Base-by-base conservation (phyloP, 495 filamentous ascomycete genomes). In the Penicillium herquei region DNA sequence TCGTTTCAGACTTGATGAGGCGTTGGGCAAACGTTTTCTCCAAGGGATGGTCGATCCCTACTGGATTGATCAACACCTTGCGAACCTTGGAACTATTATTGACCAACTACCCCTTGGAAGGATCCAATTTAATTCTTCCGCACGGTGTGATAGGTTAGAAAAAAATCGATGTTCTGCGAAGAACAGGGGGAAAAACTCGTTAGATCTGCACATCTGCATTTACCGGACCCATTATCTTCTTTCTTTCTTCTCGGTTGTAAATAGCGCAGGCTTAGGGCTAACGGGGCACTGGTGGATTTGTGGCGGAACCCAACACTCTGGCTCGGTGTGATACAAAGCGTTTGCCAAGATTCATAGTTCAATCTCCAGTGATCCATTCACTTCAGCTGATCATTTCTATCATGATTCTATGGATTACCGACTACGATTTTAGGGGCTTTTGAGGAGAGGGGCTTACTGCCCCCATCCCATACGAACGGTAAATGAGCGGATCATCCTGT, bases 1-100 rank as follows among this genome's bases (percentile, higher is more conserved):
- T 39, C 18, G 59, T 65, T 65, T 65, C 62, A 68, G 57, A 65
- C 59, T n/a, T 55, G 59, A 57, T 32, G 26, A 37, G 40, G 37
- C 35, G 21, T 39, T 39, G 33, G 13, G 49, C 21, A 39, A 40
- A 51, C 12, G 14, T 8, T 40, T 40, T 17, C 40, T 9, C 43
- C 17, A 31, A 51, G 49, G 49, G 49, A 51, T 51, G 21, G 51
- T 8, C 52, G 61, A 64, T 64, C 61, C 6, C 17, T 64, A 11
- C 57, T 51, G 17, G 11, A 53, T 57, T 52, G 18, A 57, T 37
- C n/a, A 26, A 37, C 33, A 7, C 10, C 31, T 39, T 52, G 48
- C 37, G 46, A 42, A n/a, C n/a, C n/a, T n/a, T n/a, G n/a, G n/a
- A n/a, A 39, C 44, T 43, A 45, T 40, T 58, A 26, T 55, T 45